Base-by-base conservation (phyloP, 345 rosid species). In the Leavenworthia alabamica region DNA sequence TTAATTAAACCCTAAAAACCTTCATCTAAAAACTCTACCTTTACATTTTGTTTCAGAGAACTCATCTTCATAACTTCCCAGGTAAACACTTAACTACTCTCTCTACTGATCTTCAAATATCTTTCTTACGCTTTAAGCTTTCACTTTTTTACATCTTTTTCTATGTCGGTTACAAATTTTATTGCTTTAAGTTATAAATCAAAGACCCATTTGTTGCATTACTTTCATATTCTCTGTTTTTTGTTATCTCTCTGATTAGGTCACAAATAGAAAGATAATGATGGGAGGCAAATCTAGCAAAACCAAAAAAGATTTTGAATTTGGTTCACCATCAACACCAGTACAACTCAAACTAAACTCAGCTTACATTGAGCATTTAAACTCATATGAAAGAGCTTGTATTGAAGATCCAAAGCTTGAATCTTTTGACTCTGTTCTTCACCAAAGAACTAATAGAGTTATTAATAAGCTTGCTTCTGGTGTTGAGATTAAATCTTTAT, bases 371-470 rank as follows among this genome's bases (percentile, higher is more conserved):
- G 78, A 77, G 17, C 81, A 80, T 45, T 75, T 86, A 62, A 83
- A 70, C 43, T 83, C 86, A 0, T 92, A 86, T 19, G 96, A 82
- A 72, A 79, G 37, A 56, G 99, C 97, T 40, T 89, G 96, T 73
- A 67, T 55, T 52, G 71, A 56, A 52, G 96, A 92, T 47, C 90
- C 97, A 0, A 80, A 77, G 60, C 79, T 92, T 37, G 77, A 78
- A 66, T 70, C 83, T 43, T 86, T 92, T 29, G 96, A 92, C 74
- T 60, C 70, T 1, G 62, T 73, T 33, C 78, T 92, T 62, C 94
- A 76, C 3, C 79, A 78, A 58, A 79, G 88, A 51, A 85, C 97
- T 7, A 82, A 43, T 54, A 76, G 79, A 16, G 84, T 87, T 60
- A 74, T 93, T 33, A 66, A 48, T 70, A 65, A 75, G 8, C 85